Evolutionary conservation across 2,329 filamentous ascomycete genomes (phyloP).

Genomic region (Claviceps quebecensis): DNA sequence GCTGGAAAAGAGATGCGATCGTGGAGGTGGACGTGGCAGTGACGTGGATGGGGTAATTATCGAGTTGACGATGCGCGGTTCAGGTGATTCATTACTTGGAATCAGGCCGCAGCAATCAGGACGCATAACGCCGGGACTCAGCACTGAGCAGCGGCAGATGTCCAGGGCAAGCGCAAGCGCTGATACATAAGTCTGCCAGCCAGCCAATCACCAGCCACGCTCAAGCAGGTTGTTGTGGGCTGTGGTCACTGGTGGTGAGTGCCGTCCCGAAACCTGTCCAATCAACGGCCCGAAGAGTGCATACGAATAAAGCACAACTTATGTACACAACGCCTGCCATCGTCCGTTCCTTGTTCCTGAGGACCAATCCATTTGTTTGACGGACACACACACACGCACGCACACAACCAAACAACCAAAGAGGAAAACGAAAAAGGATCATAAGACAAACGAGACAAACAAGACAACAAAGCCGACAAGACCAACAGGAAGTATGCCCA

Average conservation of each 20-base stretch:
- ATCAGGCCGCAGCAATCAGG: background rate
- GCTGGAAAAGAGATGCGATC: background rate
- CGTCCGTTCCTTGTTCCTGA: too few relatives aligned
- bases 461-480: background rate
- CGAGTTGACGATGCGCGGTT: background rate
- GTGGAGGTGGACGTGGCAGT: background rate
- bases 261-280: too few relatives aligned
- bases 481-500: constrained; percentile 12
- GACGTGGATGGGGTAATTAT: background rate
- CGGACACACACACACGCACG: too few relatives aligned
- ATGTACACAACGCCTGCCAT: too few relatives aligned
- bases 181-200: too few relatives aligned
- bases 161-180: background rate
- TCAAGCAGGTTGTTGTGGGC: too few relatives aligned
- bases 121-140: background rate
- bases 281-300: too few relatives aligned
- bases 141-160: background rate
- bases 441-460: background rate
- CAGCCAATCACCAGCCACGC: too few relatives aligned
- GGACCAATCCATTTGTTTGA: background rate
- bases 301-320: too few relatives aligned
- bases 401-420: background rate
- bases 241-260: too few relatives aligned
- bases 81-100: background rate
- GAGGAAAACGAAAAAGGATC: background rate